Evolutionary conservation across 306 rosid genomes (phyloP).

Genomic region (Malus asiatica): DNA sequence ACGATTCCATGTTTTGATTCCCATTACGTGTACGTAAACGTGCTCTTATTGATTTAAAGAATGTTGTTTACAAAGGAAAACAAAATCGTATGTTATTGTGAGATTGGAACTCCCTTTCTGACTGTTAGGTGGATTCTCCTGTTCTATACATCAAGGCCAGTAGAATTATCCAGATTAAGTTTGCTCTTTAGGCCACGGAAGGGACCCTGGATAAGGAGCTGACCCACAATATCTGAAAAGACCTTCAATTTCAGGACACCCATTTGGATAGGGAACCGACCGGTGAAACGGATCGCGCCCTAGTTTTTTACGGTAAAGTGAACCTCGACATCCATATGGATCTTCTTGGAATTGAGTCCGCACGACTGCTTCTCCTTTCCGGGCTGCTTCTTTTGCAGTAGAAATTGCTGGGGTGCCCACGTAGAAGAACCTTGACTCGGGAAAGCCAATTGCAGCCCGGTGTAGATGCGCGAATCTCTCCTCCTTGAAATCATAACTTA

Average conservation of each 20-base stretch:
- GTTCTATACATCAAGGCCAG: not conserved
- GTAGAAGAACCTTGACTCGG: constrained; percentile 73
- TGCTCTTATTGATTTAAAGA: not conserved
- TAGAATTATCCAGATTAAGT: not conserved
- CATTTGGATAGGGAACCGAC: constrained; percentile 79
- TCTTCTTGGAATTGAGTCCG: constrained; percentile 67
- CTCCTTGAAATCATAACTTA: constrained; percentile 83
- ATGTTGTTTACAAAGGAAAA: not conserved
- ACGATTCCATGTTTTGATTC: too few relatives aligned
- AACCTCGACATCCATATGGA: constrained; percentile 78
- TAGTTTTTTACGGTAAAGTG: constrained; percentile 64
- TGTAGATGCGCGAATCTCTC: constrained; percentile 74
- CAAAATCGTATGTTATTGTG: not conserved
- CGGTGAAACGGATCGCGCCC: constrained; percentile 90
- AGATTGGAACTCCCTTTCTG: not conserved
- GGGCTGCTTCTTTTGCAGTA: constrained; percentile 60
- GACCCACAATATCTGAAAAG: constrained; percentile 81
- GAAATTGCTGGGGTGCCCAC: constrained; percentile 67
- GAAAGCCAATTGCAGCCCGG: constrained; percentile 87
- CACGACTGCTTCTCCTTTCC: constrained; percentile 76
- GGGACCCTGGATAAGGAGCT: constrained; percentile 58
- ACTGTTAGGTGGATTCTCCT: constrained; percentile 1
- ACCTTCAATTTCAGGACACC: constrained; percentile 84
- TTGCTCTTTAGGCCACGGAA: constrained; percentile 50
- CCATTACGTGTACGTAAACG: too few relatives aligned